A percentile compares a stretch with the other conserved stretches of the same genome.
These are phyloP conservation scores for Cenchrus fungigraminus DNA, from an alignment of 176 grass and related monocot species.

Conservation along the genomic window DNA sequence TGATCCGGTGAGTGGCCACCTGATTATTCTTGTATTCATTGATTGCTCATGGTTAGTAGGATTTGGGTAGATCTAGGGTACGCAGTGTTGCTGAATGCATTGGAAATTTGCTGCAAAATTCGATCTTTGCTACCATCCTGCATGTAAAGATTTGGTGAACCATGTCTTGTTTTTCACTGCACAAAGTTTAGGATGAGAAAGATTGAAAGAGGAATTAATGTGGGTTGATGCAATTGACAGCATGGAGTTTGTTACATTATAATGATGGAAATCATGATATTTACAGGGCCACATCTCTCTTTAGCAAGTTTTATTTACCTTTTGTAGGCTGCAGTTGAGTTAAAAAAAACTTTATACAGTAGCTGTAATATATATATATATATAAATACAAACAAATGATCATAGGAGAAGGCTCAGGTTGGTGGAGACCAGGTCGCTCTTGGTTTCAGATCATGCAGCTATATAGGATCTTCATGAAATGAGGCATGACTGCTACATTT, in stretches of 20 bases:
- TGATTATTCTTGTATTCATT: no score
- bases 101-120: no score
- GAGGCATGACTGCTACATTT: constrained; percentile 44
- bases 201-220: no score
- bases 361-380: background rate
- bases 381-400: background rate
- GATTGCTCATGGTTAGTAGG: no score
- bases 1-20: no score
- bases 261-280: constrained; percentile 57
- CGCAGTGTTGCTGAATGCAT: no score
- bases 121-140: no score
- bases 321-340: background rate
- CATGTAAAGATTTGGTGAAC: no score
- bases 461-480: background rate
- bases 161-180: no score
- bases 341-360: constrained; percentile 25
- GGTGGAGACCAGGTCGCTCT: constrained; percentile 44
- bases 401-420: constrained; percentile 33
- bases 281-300: constrained; percentile 35
- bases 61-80: no score
- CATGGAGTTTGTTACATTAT: background rate
- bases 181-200: no score
- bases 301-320: constrained; percentile 21
- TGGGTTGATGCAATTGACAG: no score
- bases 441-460: constrained; percentile 38